These are phyloP conservation scores for Zygosaccharomyces rouxii DNA, from an alignment of 805 yeast species.

Conservation along the genomic window DNA sequence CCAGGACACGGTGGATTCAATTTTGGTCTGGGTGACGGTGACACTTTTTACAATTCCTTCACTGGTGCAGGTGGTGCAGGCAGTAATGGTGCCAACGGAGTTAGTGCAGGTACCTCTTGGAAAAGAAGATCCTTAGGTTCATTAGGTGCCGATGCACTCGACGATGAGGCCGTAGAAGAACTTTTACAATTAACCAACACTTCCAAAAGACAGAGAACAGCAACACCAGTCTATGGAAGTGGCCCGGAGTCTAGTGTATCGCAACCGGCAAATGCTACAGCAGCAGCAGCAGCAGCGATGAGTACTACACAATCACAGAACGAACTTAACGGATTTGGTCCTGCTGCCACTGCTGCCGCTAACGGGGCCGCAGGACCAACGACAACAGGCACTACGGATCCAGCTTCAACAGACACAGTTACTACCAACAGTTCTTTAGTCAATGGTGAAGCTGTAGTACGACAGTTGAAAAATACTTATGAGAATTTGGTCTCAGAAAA, in stretches of 20 bases:
- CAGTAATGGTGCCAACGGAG: constrained; percentile 1
- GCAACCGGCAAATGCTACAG: neutral
- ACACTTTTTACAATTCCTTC: constrained; percentile 13
- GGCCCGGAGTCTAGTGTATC: neutral
- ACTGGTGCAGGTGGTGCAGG: neutral
- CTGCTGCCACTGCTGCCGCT: constrained; percentile 2
- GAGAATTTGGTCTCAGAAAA: constrained; percentile 29
- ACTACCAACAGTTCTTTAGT: constrained; percentile 7
- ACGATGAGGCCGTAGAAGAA: constrained; percentile 31
- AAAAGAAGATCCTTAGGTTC: constrained; percentile 29
- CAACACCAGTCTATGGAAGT: constrained; percentile 11
- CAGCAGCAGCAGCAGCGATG: constrained; percentile 1
- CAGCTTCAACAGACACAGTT: neutral
- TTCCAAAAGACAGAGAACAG: constrained; percentile 19
- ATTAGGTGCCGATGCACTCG: constrained; percentile 25
- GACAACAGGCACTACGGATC: neutral
- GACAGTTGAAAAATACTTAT: constrained; percentile 26
- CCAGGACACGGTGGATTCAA: constrained; percentile 26
- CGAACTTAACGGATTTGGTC: constrained; percentile 4
- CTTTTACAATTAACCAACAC: constrained; percentile 28
- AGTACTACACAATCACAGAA: constrained; percentile 1
- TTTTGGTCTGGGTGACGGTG: constrained; percentile 15
- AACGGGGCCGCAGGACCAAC: neutral
- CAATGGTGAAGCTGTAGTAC: constrained; percentile 16
- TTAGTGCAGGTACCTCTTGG: constrained; percentile 13